Percentiles rank a stretch among this genome's conserved stretches.
These are phyloP conservation scores for Botrytis pseudocinerea DNA, from an alignment of 2,329 filamentous ascomycete species.

Conservation along the genomic window DNA sequence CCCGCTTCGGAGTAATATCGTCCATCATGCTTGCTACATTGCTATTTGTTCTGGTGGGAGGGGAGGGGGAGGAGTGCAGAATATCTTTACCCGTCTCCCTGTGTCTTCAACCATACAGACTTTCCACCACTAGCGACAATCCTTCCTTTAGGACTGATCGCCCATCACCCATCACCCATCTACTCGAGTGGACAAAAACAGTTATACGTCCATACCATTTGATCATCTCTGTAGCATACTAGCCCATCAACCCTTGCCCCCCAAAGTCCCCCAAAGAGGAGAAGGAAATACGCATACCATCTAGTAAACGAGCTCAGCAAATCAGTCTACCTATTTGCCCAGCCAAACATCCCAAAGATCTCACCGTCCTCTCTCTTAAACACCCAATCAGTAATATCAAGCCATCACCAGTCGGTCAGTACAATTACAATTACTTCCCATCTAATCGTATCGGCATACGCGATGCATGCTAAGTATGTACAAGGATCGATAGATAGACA, in stretches of 20 bases:
- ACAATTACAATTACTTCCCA: neutral
- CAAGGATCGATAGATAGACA: neutral
- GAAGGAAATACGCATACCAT: neutral
- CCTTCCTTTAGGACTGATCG: slow-evolving; percentile 9
- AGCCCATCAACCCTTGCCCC: slow-evolving; percentile 5
- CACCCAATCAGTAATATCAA: neutral
- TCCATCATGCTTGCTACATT: neutral
- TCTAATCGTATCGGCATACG: neutral
- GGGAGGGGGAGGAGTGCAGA: neutral
- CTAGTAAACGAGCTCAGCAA: neutral
- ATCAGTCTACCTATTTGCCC: neutral
- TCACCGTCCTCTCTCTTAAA: neutral
- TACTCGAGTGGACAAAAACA: slow-evolving; percentile 1
- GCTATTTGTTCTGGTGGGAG: neutral
- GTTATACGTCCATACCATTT: neutral
- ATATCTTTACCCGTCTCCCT: neutral
- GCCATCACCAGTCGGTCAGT: neutral
- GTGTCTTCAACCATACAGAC: slow-evolving; percentile 20
- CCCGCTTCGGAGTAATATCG: neutral
- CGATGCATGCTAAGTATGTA: neutral
- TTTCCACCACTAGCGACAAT: neutral
- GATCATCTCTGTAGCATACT: neutral
- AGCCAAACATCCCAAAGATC: neutral
- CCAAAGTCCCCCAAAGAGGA: neutral
- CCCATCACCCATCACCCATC: neutral